Percentiles rank a stretch among this genome's conserved stretches.
Conservation (phyloP, 2,329 filamentous ascomycete genomes). For the Trichoderma sp. region DNA sequence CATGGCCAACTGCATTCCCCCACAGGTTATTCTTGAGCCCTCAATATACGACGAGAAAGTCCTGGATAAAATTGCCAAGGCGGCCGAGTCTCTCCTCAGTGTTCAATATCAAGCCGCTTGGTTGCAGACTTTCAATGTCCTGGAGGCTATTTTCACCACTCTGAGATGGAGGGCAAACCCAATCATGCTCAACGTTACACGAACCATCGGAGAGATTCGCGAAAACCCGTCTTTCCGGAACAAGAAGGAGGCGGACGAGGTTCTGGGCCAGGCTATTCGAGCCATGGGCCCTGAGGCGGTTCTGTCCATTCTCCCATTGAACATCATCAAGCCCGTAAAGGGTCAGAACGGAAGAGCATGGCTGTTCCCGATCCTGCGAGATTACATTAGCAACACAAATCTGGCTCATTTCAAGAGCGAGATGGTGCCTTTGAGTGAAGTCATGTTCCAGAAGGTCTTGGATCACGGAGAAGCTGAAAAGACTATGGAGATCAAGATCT, state of each 20-base stretch:
- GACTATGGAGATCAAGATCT: slow-evolving; percentile 96
- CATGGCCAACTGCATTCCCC: slow-evolving; percentile 82
- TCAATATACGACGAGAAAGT: slow-evolving; percentile 91
- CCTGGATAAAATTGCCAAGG: slow-evolving; percentile 74
- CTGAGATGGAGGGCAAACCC: slow-evolving; percentile 82
- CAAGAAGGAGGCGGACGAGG: slow-evolving; percentile 91
- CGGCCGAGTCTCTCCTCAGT: slow-evolving; percentile 71
- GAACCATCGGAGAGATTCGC: slow-evolving; percentile 80
- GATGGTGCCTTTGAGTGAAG: slow-evolving; percentile 84
- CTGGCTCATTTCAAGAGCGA: slow-evolving; percentile 81
- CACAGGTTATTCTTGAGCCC: slow-evolving; percentile 78
- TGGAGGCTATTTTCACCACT: slow-evolving; percentile 82
- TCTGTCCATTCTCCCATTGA: slow-evolving; percentile 78
- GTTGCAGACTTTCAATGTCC: slow-evolving; percentile 89
- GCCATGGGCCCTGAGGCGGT: slow-evolving; percentile 88
- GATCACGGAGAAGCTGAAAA: slow-evolving; percentile 80
- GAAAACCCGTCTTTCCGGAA: slow-evolving; percentile 84
- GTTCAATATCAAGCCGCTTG: slow-evolving; percentile 93
- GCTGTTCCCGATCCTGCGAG: slow-evolving; percentile 87
- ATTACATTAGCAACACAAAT: slow-evolving; percentile 85
- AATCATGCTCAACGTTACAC: slow-evolving; percentile 71
- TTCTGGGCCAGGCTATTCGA: slow-evolving; percentile 81
- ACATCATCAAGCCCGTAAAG: slow-evolving; percentile 72
- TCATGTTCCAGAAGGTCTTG: slow-evolving; percentile 83
- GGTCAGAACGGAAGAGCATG: slow-evolving; percentile 85